Conservation (phyloP, 306 rosid genomes). For the barrel medic (Medicago truncatula) region MtrunA17r5.0-ANR NC_053043.1:13279001-13279500, state of each 20-base stretch:
- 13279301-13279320: slow-evolving; percentile 23
- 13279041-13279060: slow-evolving; percentile 91
- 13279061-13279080: slow-evolving; percentile 90
- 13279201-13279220: too few species aligned
- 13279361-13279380: slow-evolving; percentile 11
- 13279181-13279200: too few species aligned
- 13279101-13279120: slow-evolving; percentile 87
- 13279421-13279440: background rate
- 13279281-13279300: slow-evolving; percentile 31
- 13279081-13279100: slow-evolving; percentile 90
- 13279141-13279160: slow-evolving; percentile 75
- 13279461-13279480: slow-evolving; percentile 14
- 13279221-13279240: too few species aligned
- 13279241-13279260: background rate
- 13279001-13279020: slow-evolving; percentile 16
- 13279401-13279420: background rate
- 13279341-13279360: slow-evolving; percentile 19
- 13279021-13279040: slow-evolving; percentile 63
- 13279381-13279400: background rate
- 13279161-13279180: slow-evolving; percentile 74
- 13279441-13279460: slow-evolving; percentile 8
- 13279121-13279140: slow-evolving; percentile 80
- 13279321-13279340: slow-evolving; percentile 2
- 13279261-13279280: slow-evolving; percentile 17
- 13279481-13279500: slow-evolving; percentile 9